A percentile compares a stretch with the other conserved stretches of the same genome.
Conservation (phyloP, 2,329 filamentous ascomycete species). For the Fusarium piperis region DNA sequence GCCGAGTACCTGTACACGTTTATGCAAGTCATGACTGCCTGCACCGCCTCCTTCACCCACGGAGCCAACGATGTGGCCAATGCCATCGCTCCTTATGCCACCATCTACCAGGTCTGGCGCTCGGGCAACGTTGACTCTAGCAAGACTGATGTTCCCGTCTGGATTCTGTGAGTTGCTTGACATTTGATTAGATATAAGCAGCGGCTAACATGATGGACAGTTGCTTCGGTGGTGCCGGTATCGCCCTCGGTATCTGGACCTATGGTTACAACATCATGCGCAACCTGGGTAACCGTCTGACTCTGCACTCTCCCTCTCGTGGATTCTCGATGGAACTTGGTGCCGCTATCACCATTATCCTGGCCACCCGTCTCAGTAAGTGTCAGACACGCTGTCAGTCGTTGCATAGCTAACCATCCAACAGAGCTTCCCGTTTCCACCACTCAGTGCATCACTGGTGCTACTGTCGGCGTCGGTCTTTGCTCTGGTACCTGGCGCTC, state of each 20-base stretch:
- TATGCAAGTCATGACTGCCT: constrained; percentile 69
- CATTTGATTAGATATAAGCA: neutral
- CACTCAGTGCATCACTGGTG: constrained; percentile 71
- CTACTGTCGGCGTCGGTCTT: constrained; percentile 70
- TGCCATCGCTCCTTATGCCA: constrained; percentile 70
- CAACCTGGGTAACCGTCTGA: constrained; percentile 70
- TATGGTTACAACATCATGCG: constrained; percentile 74
- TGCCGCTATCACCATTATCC: constrained; percentile 67
- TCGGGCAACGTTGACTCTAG: constrained; percentile 54
- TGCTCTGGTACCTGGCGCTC: constrained; percentile 67
- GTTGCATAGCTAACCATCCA: neutral
- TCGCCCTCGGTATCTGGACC: constrained; percentile 69
- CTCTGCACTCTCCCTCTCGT: constrained; percentile 67
- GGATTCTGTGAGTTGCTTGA: constrained; percentile 58
- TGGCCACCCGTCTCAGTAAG: constrained; percentile 68
- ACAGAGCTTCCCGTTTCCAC: constrained; percentile 69
- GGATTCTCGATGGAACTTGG: constrained; percentile 71
- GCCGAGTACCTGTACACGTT: constrained; percentile 69
- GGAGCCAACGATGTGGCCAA: constrained; percentile 74
- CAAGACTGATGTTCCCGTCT: constrained; percentile 64
- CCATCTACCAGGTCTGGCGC: constrained; percentile 69
- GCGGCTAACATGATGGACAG: constrained; percentile 9
- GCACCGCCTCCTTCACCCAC: constrained; percentile 72
- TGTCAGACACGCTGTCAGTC: neutral
- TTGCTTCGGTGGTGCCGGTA: constrained; percentile 60